Evolutionary conservation across 2,329 filamentous ascomycete genomes (phyloP).

Genomic region (Byssothecium circinans): DNA sequence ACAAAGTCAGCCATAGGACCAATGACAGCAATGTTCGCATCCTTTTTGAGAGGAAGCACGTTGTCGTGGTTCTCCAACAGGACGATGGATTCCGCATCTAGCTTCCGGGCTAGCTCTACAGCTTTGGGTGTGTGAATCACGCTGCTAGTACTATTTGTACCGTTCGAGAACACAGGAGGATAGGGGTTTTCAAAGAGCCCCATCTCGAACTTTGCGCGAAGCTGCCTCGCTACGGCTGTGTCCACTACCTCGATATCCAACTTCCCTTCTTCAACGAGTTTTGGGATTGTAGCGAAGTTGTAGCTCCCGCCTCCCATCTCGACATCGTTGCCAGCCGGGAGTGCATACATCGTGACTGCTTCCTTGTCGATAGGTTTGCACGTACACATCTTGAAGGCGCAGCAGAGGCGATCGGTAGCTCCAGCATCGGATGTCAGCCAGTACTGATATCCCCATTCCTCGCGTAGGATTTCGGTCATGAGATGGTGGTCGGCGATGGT

Average conservation of each 20-base stretch:
- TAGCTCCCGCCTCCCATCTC: slow-evolving; percentile 78
- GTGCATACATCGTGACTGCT: slow-evolving; percentile 63
- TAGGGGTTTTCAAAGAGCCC: slow-evolving; percentile 74
- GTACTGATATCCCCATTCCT: slow-evolving; percentile 74
- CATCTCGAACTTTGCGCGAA: slow-evolving; percentile 68
- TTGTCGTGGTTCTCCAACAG: slow-evolving; percentile 71
- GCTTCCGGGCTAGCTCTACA: slow-evolving; percentile 62
- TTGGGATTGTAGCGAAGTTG: slow-evolving; percentile 66
- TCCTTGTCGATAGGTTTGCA: slow-evolving; percentile 63
- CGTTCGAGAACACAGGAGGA: slow-evolving; percentile 56
- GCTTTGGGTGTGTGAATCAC: slow-evolving; percentile 65
- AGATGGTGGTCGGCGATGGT: slow-evolving; percentile 66
- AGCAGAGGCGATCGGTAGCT: slow-evolving; percentile 68
- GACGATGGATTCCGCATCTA: slow-evolving; percentile 71
- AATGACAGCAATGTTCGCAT: slow-evolving; percentile 71
- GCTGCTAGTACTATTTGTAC: slow-evolving; percentile 50
- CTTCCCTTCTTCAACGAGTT: slow-evolving; percentile 63
- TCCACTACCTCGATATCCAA: slow-evolving; percentile 64
- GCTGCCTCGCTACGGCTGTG: slow-evolving; percentile 64
- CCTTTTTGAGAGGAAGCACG: slow-evolving; percentile 65
- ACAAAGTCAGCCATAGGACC: slow-evolving; percentile 74
- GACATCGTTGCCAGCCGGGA: slow-evolving; percentile 70
- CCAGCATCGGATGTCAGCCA: slow-evolving; percentile 69
- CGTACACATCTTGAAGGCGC: slow-evolving; percentile 64
- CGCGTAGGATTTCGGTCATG: slow-evolving; percentile 66